phyloP scores from a whole-genome alignment of 768 basidiomycete species.

The Hebeloma cylindrosporum region DNA sequence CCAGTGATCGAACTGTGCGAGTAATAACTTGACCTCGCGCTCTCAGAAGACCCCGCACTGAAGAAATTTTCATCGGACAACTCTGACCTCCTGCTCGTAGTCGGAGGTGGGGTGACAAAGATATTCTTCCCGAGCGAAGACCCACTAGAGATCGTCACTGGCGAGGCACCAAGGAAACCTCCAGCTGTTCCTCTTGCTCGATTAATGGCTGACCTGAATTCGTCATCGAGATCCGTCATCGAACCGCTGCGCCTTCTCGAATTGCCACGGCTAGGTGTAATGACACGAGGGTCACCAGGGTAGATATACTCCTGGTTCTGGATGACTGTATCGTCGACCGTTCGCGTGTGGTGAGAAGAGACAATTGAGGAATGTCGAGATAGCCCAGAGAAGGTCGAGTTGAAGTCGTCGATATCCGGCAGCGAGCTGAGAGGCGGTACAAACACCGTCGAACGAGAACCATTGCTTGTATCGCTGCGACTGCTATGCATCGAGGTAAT shows the following conservation, averaged over 20 bases:
- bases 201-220: constrained; percentile 50
- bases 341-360: constrained; percentile 60
- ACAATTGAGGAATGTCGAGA: constrained; percentile 39
- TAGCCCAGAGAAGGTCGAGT: constrained; percentile 33
- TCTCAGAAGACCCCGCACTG: constrained; percentile 36
- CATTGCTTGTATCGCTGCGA: constrained; percentile 42
- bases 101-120: constrained; percentile 45
- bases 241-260: constrained; percentile 61
- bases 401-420: constrained; percentile 68
- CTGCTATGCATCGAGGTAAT: constrained; percentile 58
- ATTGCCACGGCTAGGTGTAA: constrained; percentile 56
- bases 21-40: constrained; percentile 33
- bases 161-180: constrained; percentile 50
- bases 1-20: constrained; percentile 32
- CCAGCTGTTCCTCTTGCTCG: constrained; percentile 47
- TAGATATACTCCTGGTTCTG: constrained; percentile 66
- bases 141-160: constrained; percentile 74
- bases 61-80: constrained; percentile 42
- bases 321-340: constrained; percentile 74
- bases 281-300: constrained; percentile 71
- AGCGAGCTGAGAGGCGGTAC: constrained; percentile 73
- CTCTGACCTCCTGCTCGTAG: constrained; percentile 31
- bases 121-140: constrained; percentile 46
- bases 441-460: constrained; percentile 74
- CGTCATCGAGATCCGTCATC: constrained; percentile 68